Conservation (phyloP, 352 stramenopile species). For the Phytopythium delawarense region DNA sequence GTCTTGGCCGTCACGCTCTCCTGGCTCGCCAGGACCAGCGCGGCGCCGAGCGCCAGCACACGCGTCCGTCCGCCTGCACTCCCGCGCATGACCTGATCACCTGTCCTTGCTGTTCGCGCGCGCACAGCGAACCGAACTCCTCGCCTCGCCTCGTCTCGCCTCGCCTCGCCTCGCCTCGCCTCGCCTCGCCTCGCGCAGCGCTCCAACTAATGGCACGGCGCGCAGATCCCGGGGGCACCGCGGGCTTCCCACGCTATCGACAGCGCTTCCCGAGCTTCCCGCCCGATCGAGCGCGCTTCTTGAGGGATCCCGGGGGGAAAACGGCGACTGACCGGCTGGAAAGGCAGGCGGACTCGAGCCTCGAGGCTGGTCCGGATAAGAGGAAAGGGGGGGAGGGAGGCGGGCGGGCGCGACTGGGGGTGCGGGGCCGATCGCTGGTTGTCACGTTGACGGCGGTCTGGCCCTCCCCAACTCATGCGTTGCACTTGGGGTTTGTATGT, state of each 20-base stretch:
- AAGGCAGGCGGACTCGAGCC: too few relatives aligned
- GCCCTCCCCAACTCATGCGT: neutral
- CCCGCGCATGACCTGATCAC: neutral
- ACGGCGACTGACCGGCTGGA: neutral
- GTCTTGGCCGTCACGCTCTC: slow-evolving; percentile 1
- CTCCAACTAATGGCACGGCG: neutral
- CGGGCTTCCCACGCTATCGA: neutral
- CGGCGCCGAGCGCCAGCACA: neutral
- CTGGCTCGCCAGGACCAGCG: neutral
- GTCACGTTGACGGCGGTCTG: neutral
- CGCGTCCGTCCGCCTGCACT: neutral
- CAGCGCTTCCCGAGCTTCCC: neutral
- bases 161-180: too few relatives aligned
- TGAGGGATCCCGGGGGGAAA: neutral
- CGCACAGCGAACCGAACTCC: neutral
- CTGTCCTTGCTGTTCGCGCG: neutral
- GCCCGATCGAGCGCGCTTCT: neutral
- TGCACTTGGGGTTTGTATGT: neutral
- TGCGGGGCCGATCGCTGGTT: neutral
- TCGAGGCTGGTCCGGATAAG: neutral
- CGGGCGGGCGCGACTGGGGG: neutral
- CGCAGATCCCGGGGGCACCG: neutral
- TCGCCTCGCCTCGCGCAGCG: neutral
- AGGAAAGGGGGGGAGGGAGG: neutral
- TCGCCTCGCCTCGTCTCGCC: too few relatives aligned